Percentiles rank a stretch among this genome's conserved stretches.
These are phyloP conservation scores for Phlebiopsis flavidoalba DNA, from an alignment of 768 basidiomycete genomes.

Conservation along the genomic window DNA sequence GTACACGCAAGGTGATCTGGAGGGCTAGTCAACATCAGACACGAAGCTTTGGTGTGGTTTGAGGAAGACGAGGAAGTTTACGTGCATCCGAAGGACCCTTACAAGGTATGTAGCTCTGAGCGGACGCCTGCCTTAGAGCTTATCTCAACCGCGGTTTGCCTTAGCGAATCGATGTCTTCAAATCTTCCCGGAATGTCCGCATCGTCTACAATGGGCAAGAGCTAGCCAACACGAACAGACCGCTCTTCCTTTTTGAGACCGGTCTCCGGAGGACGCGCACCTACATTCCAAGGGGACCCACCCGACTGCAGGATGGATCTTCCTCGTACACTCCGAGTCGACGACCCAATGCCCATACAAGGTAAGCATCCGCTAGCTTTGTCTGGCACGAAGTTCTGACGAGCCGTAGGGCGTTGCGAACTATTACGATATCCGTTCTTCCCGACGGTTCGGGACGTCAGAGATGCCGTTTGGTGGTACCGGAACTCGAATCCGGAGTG, in stretches of 20 bases:
- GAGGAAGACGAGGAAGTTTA: constrained; percentile 64
- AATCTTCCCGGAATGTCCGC: constrained; percentile 56
- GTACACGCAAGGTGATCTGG: constrained; percentile 33
- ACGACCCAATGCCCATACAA: constrained; percentile 60
- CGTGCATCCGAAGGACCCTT: constrained; percentile 62
- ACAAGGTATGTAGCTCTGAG: constrained; percentile 41
- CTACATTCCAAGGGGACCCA: constrained; percentile 59
- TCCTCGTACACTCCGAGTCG: constrained; percentile 42
- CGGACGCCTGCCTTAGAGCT: background rate
- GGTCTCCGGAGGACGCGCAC: constrained; percentile 48
- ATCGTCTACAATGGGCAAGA: constrained; percentile 59
- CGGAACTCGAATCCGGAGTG: constrained; percentile 47
- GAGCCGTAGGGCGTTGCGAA: constrained; percentile 48
- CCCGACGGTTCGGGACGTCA: constrained; percentile 36
- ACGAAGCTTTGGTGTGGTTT: constrained; percentile 53
- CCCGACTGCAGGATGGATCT: constrained; percentile 46
- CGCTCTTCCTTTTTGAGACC: constrained; percentile 56
- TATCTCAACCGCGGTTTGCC: background rate
- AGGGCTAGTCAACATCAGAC: constrained; percentile 44
- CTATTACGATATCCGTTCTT: constrained; percentile 48
- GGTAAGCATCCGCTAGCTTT: constrained; percentile 28
- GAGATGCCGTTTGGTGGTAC: constrained; percentile 64
- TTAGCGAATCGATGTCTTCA: constrained; percentile 57
- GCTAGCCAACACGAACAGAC: constrained; percentile 50
- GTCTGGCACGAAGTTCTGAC: background rate